These are phyloP conservation scores for Linnemannia zychae DNA, from an alignment of 192 early-diverging fungal genomes.

Conservation along the genomic window DNA sequence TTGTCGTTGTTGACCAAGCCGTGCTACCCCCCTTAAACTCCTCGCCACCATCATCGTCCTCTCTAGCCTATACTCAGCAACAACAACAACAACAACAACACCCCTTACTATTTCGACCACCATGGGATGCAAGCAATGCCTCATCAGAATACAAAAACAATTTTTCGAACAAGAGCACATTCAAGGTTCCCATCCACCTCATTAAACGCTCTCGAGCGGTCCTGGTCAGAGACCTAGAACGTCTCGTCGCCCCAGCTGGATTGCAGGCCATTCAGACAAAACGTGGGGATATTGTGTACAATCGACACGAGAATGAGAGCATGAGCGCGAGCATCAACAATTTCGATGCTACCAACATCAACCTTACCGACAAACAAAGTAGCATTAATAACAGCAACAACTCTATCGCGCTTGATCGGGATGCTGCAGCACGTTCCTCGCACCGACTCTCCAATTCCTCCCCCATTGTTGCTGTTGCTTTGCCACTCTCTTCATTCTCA, in stretches of 20 bases:
- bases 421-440: not conserved
- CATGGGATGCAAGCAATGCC: not conserved
- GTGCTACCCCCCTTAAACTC: not conserved
- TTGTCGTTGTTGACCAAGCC: not conserved
- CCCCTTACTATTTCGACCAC: too few relatives aligned
- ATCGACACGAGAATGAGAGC: not conserved
- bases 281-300: slow-evolving; percentile 15
- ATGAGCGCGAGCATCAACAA: not conserved
- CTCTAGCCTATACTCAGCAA: not conserved
- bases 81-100: slow-evolving; percentile 5
- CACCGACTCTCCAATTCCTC: slow-evolving; percentile 3
- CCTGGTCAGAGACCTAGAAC: slow-evolving; percentile 36
- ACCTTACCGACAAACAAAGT: not conserved
- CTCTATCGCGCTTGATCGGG: not conserved
- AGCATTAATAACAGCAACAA: not conserved
- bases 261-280: slow-evolving; percentile 11
- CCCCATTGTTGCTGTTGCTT: not conserved
- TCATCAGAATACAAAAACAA: slow-evolving; percentile 1
- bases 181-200: slow-evolving; percentile 32
- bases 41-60: not conserved
- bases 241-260: slow-evolving; percentile 2
- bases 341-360: not conserved
- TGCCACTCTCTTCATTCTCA: not conserved
- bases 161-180: not conserved
- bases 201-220: slow-evolving; percentile 35